phyloP scores from a whole-genome alignment of 208 protist species.

The Trypanosoma melophagium region DNA sequence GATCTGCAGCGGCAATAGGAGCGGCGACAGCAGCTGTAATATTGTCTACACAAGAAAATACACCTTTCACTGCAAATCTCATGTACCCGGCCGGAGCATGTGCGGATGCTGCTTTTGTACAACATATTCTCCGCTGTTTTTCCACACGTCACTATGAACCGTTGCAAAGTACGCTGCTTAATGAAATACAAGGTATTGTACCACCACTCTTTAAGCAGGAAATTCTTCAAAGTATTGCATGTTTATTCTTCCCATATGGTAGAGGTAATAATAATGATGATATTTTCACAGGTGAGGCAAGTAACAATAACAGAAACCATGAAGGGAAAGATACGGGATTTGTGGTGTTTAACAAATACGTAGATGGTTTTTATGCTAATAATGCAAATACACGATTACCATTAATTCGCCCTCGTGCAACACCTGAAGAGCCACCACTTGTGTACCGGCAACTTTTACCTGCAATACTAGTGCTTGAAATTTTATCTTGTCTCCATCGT shows the following conservation, averaged over 20 bases:
- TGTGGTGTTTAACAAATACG: slow-evolving; percentile 23
- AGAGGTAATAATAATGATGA: not conserved
- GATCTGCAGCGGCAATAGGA: not conserved
- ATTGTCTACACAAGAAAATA: not conserved
- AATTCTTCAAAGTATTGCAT: slow-evolving; percentile 17
- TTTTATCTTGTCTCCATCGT: slow-evolving; percentile 14
- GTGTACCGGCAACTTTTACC: slow-evolving; percentile 4
- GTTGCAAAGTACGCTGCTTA: slow-evolving; percentile 8
- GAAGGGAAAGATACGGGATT: not conserved
- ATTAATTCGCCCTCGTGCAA: slow-evolving; percentile 14
- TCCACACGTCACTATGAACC: slow-evolving; percentile 15
- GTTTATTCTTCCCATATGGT: slow-evolving; percentile 28
- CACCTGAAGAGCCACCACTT: slow-evolving; percentile 18
- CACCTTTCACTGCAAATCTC: not conserved
- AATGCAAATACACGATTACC: not conserved
- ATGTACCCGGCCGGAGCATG: slow-evolving; percentile 17
- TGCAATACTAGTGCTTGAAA: slow-evolving; percentile 20
- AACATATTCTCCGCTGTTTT: slow-evolving; percentile 23
- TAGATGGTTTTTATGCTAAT: slow-evolving; percentile 18
- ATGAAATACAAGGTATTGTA: slow-evolving; percentile 17
- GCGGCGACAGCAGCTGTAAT: not conserved
- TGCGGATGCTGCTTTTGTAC: slow-evolving; percentile 19
- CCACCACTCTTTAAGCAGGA: slow-evolving; percentile 23
- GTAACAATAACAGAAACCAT: not conserved
- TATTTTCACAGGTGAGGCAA: not conserved